Base-by-base conservation (phyloP, 495 filamentous ascomycete species). In the Penicillium coprophilum region DNA sequence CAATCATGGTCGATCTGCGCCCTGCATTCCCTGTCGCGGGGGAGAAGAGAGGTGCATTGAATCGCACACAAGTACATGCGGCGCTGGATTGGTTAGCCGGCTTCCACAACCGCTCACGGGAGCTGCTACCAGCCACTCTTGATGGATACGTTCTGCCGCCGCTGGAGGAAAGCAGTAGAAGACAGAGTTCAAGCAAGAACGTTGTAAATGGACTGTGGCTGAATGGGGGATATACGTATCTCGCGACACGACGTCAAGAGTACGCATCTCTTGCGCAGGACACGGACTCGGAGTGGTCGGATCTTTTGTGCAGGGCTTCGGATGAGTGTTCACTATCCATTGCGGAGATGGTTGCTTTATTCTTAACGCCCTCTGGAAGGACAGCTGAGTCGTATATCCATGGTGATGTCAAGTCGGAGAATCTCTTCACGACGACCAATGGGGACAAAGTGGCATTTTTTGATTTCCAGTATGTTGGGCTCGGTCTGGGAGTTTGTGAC, bases 381-480 rank as follows among this genome's bases (percentile, higher is more conserved):
- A 12, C 57, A 0, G 31, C 67, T 9, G 72, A 75, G 51, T 72
- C 71, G 2, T 72, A 70, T 23, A 75, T 75, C 11, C 72, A 75
- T 40, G 72, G 72, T 38, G 72, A 75, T 21, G 72, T 75, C 46
- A 75, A 75, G 57, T 75, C 71, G 2, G 72, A 75, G 57, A 75
- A 75, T 52, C 71, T 75, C n/a, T 75, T 75, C 55, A 75, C 71
- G 7, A 69, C 60, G 1, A 36, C n/a, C 0, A 50, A 40, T 0
- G 71, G 69, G 17, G 62, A 70, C 7, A 9, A 60, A 23, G 72
- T 75, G 19, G 72, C 71, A 1, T 75, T 75, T 54, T 75, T 72
- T 46, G 72, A 75, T 41, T 75, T 75, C 15, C 72, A 75, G 44
- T 75, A 75, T 24, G 68, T 72, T 36, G 72, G 72, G 10, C 58